These are phyloP conservation scores for Quercus cerris DNA, from an alignment of 306 rosid species.

Conservation along the genomic window DNA sequence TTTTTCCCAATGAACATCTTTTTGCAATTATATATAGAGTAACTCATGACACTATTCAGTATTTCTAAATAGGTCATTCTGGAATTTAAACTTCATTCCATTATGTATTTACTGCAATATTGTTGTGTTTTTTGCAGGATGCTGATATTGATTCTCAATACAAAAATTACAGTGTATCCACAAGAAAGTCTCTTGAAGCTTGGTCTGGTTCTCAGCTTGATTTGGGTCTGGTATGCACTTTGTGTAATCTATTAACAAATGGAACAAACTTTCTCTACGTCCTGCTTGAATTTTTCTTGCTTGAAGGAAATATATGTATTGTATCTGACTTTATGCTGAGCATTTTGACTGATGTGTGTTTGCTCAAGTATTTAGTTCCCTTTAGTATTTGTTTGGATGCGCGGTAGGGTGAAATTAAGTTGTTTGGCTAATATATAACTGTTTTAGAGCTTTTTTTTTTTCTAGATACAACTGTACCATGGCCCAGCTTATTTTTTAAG, in stretches of 20 bases:
- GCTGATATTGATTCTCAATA: constrained; percentile 64
- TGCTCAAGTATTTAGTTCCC: background rate
- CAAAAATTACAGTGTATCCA: constrained; percentile 54
- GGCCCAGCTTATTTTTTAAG: too few relatives aligned
- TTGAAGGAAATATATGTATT: background rate
- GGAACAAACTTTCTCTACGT: background rate
- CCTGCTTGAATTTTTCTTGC: constrained; percentile 1
- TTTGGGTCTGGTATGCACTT: constrained; percentile 79
- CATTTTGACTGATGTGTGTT: background rate
- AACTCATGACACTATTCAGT: background rate
- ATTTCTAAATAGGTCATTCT: background rate
- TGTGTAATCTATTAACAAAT: background rate
- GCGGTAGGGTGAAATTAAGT: too few relatives aligned
- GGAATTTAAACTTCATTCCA: background rate
- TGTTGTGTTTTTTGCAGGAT: constrained; percentile 50
- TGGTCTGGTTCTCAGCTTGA: constrained; percentile 90
- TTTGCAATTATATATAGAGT: background rate
- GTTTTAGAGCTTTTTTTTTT: too few relatives aligned
- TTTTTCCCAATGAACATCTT: background rate
- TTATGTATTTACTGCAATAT: background rate
- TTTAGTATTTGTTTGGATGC: too few relatives aligned
- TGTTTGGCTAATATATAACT: too few relatives aligned
- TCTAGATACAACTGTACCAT: too few relatives aligned
- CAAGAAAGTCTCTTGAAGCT: constrained; percentile 87
- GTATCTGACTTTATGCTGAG: background rate